Conservation (phyloP, 768 basidiomycete genomes). For the Amanita pseudoporphyria region DNA sequence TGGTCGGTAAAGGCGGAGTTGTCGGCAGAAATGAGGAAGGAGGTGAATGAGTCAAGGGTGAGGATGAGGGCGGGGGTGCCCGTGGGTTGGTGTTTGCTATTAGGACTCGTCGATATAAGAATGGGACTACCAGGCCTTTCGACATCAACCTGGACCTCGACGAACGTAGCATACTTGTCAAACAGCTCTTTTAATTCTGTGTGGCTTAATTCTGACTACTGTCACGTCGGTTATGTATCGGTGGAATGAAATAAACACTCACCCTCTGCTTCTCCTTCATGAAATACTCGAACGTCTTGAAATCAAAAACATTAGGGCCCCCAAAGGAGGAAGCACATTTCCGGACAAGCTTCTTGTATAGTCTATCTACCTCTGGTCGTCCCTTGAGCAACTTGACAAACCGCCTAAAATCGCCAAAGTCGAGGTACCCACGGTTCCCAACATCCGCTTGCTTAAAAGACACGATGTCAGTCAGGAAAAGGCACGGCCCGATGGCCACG, state of each 20-base stretch:
- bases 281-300: slow-evolving; percentile 33
- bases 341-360: slow-evolving; percentile 37
- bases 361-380: slow-evolving; percentile 69
- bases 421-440: slow-evolving; percentile 45
- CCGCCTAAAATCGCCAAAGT: slow-evolving; percentile 69
- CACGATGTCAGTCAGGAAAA: not conserved
- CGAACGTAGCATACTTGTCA: slow-evolving; percentile 21
- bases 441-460: slow-evolving; percentile 55
- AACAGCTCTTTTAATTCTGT: slow-evolving; percentile 26
- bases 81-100: not conserved
- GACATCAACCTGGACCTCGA: not conserved
- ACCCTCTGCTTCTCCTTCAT: slow-evolving; percentile 37
- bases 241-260: not conserved
- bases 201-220: slow-evolving; percentile 25
- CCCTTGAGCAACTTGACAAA: slow-evolving; percentile 79
- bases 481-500: slow-evolving; percentile 6
- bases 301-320: slow-evolving; percentile 23
- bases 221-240: not conserved
- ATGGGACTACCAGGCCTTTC: not conserved
- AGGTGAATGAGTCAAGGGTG: slow-evolving; percentile 56
- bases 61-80: slow-evolving; percentile 17
- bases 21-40: slow-evolving; percentile 74
- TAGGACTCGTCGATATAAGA: not conserved
- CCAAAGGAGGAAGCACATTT: no score
- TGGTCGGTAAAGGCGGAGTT: slow-evolving; percentile 48